Conservation (phyloP, 148 eudicot species). For the Amaranthus cruentus region DNA sequence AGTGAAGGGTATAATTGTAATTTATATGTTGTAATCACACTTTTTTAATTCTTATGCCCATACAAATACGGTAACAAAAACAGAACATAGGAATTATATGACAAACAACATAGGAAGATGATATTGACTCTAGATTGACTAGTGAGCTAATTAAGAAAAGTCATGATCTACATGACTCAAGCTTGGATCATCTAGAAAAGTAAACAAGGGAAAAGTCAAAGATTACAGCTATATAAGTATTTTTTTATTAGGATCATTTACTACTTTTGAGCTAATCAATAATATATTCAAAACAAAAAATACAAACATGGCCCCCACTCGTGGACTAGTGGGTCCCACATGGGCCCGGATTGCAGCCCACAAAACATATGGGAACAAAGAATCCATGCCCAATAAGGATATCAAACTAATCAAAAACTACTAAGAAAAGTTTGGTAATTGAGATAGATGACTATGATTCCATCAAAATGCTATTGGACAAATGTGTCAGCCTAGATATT, state of each 20-base stretch:
- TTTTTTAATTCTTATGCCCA: too few species aligned
- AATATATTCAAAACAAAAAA: too few species aligned
- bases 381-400: not conserved
- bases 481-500: conserved; percentile 2
- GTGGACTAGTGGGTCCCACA: not conserved
- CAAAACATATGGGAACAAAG: not conserved
- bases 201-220: conserved; percentile 11
- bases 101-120: not conserved
- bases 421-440: not conserved
- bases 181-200: conserved; percentile 8
- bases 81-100: too few species aligned
- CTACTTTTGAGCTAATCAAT: not conserved
- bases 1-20: too few species aligned
- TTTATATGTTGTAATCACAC: too few species aligned
- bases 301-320: too few species aligned
- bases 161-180: not conserved
- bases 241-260: conserved; percentile 1
- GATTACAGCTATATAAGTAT: conserved; percentile 23
- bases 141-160: not conserved
- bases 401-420: not conserved
- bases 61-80: too few species aligned
- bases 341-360: not conserved
- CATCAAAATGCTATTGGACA: conserved; percentile 17
- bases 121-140: conserved; percentile 5
- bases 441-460: conserved; percentile 16